Conservation (phyloP, 176 grass and related monocot species). For the Bonia amplexicaulis region DNA sequence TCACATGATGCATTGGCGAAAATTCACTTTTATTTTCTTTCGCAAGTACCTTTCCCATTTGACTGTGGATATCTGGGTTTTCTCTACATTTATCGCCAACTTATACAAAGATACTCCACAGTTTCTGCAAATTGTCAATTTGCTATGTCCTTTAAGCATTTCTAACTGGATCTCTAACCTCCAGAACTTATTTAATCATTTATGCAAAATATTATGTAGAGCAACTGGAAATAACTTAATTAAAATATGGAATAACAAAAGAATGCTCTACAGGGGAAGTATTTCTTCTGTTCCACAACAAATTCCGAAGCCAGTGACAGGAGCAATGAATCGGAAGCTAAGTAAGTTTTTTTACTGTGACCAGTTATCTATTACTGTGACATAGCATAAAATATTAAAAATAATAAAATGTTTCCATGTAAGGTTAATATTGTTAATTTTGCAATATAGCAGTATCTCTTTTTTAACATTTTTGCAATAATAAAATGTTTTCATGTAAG, state of each 20-base stretch:
- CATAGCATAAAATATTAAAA: background rate
- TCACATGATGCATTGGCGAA: background rate
- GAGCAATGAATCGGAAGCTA: background rate
- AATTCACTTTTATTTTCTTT: background rate
- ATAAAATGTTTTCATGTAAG: no score
- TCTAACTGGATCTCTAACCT: no score
- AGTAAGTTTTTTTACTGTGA: slow-evolving; percentile 26
- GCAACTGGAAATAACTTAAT: background rate
- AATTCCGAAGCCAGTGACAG: background rate
- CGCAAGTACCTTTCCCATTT: background rate
- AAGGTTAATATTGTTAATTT: background rate
- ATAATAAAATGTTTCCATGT: slow-evolving; percentile 7
- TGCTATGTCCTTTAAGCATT: no score
- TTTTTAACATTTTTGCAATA: background rate
- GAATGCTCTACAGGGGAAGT: slow-evolving; percentile 32
- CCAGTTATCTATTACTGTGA: background rate
- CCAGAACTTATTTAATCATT: background rate
- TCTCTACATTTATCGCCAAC: no score
- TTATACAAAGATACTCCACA: no score
- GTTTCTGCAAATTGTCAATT: no score
- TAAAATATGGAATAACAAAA: slow-evolving; percentile 9
- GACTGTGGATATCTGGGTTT: no score
- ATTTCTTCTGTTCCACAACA: slow-evolving; percentile 18
- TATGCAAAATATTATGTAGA: background rate
- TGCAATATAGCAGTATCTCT: background rate